These are phyloP conservation scores for Curvularia eragrostidis DNA, from an alignment of 2,329 filamentous ascomycete genomes.

Conservation along the genomic window DNA sequence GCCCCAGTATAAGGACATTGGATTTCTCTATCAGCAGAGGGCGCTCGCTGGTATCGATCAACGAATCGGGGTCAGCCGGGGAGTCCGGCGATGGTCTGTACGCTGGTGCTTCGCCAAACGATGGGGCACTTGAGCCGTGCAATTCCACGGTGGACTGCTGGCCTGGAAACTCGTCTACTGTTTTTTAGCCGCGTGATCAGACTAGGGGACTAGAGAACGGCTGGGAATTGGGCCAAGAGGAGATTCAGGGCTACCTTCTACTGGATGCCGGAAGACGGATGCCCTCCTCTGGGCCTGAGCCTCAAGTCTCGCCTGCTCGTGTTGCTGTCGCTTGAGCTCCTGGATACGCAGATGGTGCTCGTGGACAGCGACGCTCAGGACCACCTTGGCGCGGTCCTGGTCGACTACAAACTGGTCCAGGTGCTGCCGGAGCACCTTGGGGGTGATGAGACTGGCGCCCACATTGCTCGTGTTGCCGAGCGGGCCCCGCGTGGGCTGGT, in stretches of 20 bases:
- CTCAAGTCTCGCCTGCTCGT: conserved; percentile 77
- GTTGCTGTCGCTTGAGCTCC: conserved; percentile 74
- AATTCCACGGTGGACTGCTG: conserved; percentile 62
- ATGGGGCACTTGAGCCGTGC: conserved; percentile 21
- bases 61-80: conserved; percentile 46
- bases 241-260: conserved; percentile 68
- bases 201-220: conserved; percentile 1
- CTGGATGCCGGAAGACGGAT: conserved; percentile 71
- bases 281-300: conserved; percentile 76
- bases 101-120: conserved; percentile 23
- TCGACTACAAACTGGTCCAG: conserved; percentile 97
- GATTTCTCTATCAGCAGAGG: conserved; percentile 89
- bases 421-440: conserved; percentile 78
- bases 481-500: conserved; percentile 67
- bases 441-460: conserved; percentile 65
- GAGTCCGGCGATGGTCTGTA: conserved; percentile 34
- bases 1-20: conserved; percentile 88
- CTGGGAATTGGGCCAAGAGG: conserved; percentile 13
- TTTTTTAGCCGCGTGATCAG: conserved; percentile 33
- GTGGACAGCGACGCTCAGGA: conserved; percentile 90
- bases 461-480: conserved; percentile 64
- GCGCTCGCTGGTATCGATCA: conserved; percentile 58
- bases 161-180: conserved; percentile 66
- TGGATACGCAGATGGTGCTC: conserved; percentile 94
- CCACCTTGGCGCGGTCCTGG: conserved; percentile 92